Base-by-base conservation (phyloP, 192 early-diverging fungal genomes). In the Linnemannia hyalina region DNA sequence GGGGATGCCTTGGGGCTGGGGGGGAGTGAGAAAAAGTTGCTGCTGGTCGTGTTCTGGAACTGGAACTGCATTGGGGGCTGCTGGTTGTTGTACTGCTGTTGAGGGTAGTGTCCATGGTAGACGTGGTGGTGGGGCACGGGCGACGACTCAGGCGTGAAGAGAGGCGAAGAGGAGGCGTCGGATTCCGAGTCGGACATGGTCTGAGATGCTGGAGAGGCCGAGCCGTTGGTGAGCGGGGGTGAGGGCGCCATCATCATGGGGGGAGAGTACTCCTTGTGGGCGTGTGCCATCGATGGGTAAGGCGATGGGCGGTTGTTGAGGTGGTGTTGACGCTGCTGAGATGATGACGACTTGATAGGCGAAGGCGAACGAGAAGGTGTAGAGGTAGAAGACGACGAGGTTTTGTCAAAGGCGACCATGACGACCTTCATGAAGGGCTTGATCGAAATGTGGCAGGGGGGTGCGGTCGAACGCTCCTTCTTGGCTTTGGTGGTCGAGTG, bases 71-170 rank as follows among this genome's bases (percentile, higher is more conserved):
- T 57, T 57, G 75, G 81, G 22, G 18, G 22, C 42, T 40, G 75
- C 49, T 73, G 70, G 40, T 80, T 55, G 8, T 78, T 47, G 16
- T 78, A 68, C 42, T 78, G 46, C 63, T 70, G 63, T 11, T 83
- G 76, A 40, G 55, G 35, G 36, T 70, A 40, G 74, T 71, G 36
- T 38, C 68, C 29, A 15, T 77, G 69, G 26, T 57, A 68, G 60
- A 42, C 63, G 38, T 71, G 16, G 41, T 55, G 23, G 32, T 80
- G 74, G 18, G 84, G 82, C 38, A 84, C 78, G 54, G 91, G 91
- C 4, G 90, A 91, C 0, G 89, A 88, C 70, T 92, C 90, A 32
- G 91, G 91, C 41, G 91, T 92, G 52, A 88, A 88, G 55, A 90
- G 79, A 70, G 84, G 84, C 69, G 84, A 86, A 49, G 84, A 49